Conservation (phyloP, 768 basidiomycete genomes). For the Arthromyces matolae region DNA sequence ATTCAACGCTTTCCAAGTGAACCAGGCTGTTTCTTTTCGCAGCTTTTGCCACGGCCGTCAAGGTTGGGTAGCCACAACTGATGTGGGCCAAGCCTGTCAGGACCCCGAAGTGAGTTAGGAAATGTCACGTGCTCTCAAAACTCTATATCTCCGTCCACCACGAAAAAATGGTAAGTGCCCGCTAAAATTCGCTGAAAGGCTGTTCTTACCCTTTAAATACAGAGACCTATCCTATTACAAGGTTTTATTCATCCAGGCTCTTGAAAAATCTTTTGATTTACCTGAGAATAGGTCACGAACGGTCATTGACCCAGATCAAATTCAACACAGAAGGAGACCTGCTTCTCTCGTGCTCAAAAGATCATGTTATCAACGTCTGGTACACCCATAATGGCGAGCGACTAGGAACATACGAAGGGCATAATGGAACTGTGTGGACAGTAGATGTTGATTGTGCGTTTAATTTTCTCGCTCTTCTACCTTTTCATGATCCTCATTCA, state of each 20-base stretch:
- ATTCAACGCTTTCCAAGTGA: too few species aligned
- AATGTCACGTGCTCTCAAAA: constrained; percentile 21
- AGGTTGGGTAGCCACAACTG: background rate
- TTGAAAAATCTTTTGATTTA: background rate
- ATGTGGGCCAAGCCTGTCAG: background rate
- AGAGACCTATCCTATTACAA: constrained; percentile 78
- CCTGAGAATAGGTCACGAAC: constrained; percentile 77
- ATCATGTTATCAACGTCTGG: constrained; percentile 94
- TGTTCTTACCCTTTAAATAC: background rate
- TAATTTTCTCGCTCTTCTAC: too few species aligned
- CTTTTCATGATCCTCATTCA: background rate
- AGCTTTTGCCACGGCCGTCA: background rate
- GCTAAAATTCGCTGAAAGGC: background rate
- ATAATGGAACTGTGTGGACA: constrained; percentile 97
- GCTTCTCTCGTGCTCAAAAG: constrained; percentile 94
- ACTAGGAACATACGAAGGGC: constrained; percentile 92
- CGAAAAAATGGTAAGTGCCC: constrained; percentile 32
- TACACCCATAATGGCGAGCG: constrained; percentile 96
- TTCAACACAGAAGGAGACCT: constrained; percentile 97
- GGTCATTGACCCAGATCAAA: constrained; percentile 95
- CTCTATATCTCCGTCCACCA: constrained; percentile 7
- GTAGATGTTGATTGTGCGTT: constrained; percentile 90
- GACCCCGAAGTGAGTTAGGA: constrained; percentile 11
- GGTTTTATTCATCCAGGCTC: constrained; percentile 31
- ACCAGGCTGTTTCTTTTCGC: background rate